Percentiles rank a stretch among this genome's conserved stretches.
These are phyloP conservation scores for Panicum miliaceum DNA, from an alignment of 176 grass and related monocot genomes.

Conservation along the genomic window DNA sequence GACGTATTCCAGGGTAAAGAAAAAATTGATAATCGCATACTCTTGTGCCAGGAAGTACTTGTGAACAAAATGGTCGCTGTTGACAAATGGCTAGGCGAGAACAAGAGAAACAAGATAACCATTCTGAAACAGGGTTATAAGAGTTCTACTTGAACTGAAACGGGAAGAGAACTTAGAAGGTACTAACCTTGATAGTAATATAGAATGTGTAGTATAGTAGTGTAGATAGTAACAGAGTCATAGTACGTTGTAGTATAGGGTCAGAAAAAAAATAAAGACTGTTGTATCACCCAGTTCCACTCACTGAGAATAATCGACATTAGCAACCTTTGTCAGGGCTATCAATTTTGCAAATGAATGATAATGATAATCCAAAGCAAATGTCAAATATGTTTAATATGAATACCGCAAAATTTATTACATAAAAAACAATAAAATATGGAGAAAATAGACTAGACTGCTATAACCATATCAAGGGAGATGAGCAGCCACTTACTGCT, in stretches of 20 bases:
- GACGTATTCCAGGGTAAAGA: too few relatives aligned
- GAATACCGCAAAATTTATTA: neutral
- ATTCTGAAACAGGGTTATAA: neutral
- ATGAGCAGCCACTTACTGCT: neutral
- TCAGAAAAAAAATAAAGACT: conserved; percentile 66
- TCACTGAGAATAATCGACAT: conserved; percentile 2
- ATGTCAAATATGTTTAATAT: neutral
- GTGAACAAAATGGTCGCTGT: conserved; percentile 87
- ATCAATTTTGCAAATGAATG: conserved; percentile 18
- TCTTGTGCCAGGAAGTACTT: conserved; percentile 84
- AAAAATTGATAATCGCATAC: conserved; percentile 29
- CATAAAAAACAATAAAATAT: neutral
- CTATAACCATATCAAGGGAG: neutral
- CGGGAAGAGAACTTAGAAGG: neutral
- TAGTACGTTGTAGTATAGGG: too few relatives aligned
- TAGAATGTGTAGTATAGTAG: conserved; percentile 88
- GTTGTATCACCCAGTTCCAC: conserved; percentile 85
- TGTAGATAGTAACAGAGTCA: too few relatives aligned
- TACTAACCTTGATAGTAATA: conserved; percentile 85
- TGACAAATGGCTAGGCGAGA: conserved; percentile 74
- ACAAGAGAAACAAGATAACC: conserved; percentile 31
- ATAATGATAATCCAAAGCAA: neutral
- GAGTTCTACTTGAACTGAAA: neutral
- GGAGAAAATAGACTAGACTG: neutral
- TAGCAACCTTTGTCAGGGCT: neutral